Evolutionary conservation across 2,329 filamentous ascomycete genomes (phyloP).

Genomic region (Phaeosphaeria sp.): DNA sequence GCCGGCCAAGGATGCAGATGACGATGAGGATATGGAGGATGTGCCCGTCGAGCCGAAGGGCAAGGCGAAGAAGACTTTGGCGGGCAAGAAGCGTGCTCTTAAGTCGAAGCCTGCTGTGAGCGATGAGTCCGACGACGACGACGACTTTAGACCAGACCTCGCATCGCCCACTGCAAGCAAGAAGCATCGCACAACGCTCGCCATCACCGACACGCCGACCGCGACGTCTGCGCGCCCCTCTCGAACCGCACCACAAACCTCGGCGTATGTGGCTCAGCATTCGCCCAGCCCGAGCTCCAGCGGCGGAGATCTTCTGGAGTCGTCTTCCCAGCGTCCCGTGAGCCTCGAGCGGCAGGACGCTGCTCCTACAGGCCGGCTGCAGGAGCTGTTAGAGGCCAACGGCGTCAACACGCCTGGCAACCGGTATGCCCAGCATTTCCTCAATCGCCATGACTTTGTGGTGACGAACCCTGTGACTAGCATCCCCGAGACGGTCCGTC

Average conservation of each 20-base stretch:
- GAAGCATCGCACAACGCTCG: slow-evolving; percentile 11
- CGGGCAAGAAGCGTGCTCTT: slow-evolving; percentile 10
- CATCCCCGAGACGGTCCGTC: slow-evolving; percentile 14
- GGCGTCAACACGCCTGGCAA: slow-evolving; percentile 8
- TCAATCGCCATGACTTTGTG: slow-evolving; percentile 15
- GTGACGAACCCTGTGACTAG: slow-evolving; percentile 10
- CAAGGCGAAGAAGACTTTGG: background rate
- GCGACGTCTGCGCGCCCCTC: slow-evolving; percentile 9
- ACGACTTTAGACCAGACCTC: slow-evolving; percentile 11
- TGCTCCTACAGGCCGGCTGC: background rate
- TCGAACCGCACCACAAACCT: background rate
- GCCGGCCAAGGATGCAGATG: background rate
- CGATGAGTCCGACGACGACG: slow-evolving; percentile 13
- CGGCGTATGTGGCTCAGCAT: background rate
- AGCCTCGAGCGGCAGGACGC: background rate
- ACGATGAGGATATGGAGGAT: background rate
- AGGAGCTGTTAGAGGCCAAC: background rate
- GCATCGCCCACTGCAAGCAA: slow-evolving; percentile 16
- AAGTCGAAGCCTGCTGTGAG: background rate
- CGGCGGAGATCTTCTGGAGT: background rate
- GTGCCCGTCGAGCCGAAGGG: background rate
- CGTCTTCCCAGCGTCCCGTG: background rate
- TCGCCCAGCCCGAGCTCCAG: background rate
- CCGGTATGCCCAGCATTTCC: slow-evolving; percentile 20
- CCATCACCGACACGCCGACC: slow-evolving; percentile 11